Evolutionary conservation across 805 yeast genomes (phyloP).

Genomic region (Barnettozyma wickerhamii): DNA sequence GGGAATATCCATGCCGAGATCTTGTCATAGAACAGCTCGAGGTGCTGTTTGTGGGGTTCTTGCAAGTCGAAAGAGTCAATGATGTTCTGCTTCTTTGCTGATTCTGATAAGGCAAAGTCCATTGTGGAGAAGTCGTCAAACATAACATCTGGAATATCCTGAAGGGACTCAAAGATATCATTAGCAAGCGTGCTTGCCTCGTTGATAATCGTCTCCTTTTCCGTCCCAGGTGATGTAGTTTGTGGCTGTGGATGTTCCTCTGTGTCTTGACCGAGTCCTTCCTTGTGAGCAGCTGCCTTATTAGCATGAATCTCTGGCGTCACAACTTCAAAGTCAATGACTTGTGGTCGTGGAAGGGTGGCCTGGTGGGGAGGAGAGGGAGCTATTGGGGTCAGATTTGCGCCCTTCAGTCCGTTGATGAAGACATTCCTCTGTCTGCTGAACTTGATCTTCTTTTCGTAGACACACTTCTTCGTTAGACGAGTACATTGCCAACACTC

Average conservation of each 20-base stretch:
- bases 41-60: slow-evolving; percentile 21
- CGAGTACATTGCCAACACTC: slow-evolving; percentile 38
- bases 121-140: slow-evolving; percentile 15
- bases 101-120: slow-evolving; percentile 15
- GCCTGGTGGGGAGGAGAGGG: no score
- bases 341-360: no score
- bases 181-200: slow-evolving; percentile 23
- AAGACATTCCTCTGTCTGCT: slow-evolving; percentile 17
- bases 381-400: not conserved
- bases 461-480: slow-evolving; percentile 34
- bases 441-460: slow-evolving; percentile 27
- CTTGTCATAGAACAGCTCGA: slow-evolving; percentile 23
- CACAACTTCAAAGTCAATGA: not conserved
- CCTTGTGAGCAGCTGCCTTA: not conserved
- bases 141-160: slow-evolving; percentile 10
- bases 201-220: slow-evolving; percentile 15
- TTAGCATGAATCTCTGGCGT: not conserved
- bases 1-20: slow-evolving; percentile 22
- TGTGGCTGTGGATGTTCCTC: no score
- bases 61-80: slow-evolving; percentile 19
- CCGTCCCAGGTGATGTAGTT: slow-evolving; percentile 14
- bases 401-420: not conserved
- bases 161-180: slow-evolving; percentile 19
- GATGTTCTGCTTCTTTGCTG: slow-evolving; percentile 19
- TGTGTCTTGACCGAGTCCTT: not conserved